Conservation (phyloP, 345 rosid genomes). For the Adansonia digitata region DNA sequence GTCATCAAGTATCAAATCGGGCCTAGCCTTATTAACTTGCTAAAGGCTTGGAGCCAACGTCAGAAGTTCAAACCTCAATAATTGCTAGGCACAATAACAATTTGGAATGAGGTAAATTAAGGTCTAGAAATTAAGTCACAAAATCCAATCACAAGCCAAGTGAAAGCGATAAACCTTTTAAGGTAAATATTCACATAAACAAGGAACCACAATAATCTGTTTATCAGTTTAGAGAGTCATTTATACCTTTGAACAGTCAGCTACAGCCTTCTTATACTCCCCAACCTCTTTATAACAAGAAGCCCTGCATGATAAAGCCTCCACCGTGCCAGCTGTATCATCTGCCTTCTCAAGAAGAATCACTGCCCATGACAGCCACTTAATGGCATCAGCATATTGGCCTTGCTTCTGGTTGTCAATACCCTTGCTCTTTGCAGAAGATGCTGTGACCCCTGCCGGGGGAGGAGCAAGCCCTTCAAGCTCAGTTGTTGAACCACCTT, state of each 20-base stretch:
- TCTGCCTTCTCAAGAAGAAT: neutral
- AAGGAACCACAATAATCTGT: neutral
- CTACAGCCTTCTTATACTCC: neutral
- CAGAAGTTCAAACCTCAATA: neutral
- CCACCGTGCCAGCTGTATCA: neutral
- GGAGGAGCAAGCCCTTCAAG: neutral
- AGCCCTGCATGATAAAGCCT: neutral
- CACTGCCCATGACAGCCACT: neutral
- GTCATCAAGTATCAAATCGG: too few relatives aligned
- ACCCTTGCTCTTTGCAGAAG: neutral
- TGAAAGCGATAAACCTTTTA: neutral
- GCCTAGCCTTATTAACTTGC: neutral
- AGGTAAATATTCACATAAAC: neutral
- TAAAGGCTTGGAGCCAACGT: neutral
- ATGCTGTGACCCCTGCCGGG: neutral
- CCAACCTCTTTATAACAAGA: neutral
- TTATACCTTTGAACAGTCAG: neutral
- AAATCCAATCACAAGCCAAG: neutral
- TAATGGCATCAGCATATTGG: neutral
- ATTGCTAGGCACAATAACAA: too few relatives aligned
- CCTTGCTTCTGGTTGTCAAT: neutral
- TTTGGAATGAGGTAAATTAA: neutral
- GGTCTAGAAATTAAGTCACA: too few relatives aligned
- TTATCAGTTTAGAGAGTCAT: neutral
- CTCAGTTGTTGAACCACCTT: neutral